Evolutionary conservation across 2,329 filamentous ascomycete genomes (phyloP).

Genomic region (Lithohypha guttulata): DNA sequence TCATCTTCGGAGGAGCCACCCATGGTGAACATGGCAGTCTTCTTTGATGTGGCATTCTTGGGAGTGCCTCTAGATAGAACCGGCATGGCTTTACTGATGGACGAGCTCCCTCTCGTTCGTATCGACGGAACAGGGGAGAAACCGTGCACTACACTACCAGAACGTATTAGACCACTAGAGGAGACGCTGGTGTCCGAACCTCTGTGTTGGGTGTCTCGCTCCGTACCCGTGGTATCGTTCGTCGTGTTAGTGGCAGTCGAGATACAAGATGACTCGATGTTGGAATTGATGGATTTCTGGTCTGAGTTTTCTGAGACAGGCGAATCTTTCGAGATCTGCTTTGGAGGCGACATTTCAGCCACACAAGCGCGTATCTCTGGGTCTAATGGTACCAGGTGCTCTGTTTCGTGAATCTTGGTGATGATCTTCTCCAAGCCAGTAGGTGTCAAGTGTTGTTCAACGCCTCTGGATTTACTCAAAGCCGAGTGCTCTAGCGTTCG

Average conservation of each 20-base stretch:
- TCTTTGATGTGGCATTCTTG: slow-evolving; percentile 48
- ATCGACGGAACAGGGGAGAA: slow-evolving; percentile 64
- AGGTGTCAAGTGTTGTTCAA: slow-evolving; percentile 83
- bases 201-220: slow-evolving; percentile 36
- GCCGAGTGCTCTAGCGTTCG: slow-evolving; percentile 36
- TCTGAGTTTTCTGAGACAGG: slow-evolving; percentile 41
- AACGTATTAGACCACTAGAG: slow-evolving; percentile 45
- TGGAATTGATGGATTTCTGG: slow-evolving; percentile 36
- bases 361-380: slow-evolving; percentile 30
- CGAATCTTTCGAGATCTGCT: slow-evolving; percentile 14
- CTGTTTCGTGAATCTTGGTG: slow-evolving; percentile 77
- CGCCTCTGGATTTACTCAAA: slow-evolving; percentile 57
- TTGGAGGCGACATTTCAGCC: slow-evolving; percentile 3
- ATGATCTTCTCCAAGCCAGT: slow-evolving; percentile 91
- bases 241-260: slow-evolving; percentile 48
- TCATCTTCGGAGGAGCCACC: slow-evolving; percentile 83
- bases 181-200: slow-evolving; percentile 54
- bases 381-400: slow-evolving; percentile 51
- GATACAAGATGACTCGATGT: slow-evolving; percentile 39
- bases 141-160: slow-evolving; percentile 67
- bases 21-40: slow-evolving; percentile 57
- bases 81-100: slow-evolving; percentile 7
- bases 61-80: slow-evolving; percentile 6
- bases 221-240: slow-evolving; percentile 35
- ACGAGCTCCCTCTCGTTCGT: slow-evolving; percentile 8